A percentile compares a stretch with the other conserved stretches of the same genome.
phyloP scores from a whole-genome alignment of 1,139 yeast genomes.

The Saccharomyces hybrid region DNA sequence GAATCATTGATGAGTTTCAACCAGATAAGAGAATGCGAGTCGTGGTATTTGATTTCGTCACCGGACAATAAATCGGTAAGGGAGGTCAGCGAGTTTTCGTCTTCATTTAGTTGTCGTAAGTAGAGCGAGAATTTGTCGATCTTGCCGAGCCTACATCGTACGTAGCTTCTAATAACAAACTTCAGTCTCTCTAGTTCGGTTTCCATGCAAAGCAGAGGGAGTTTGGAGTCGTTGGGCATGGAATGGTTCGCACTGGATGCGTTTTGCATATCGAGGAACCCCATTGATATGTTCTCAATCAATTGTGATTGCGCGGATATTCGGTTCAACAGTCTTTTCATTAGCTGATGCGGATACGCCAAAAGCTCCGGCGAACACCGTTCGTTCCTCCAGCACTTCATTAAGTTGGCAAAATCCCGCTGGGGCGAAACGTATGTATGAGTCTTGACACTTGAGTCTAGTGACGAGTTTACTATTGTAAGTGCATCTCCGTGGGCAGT shows the following conservation, averaged over 20 bases:
- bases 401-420: constrained; percentile 38
- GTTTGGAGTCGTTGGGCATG: constrained; percentile 48
- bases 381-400: constrained; percentile 75
- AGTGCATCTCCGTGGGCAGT: neutral
- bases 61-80: constrained; percentile 37
- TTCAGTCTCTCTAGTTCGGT: constrained; percentile 85
- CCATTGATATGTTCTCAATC: constrained; percentile 53
- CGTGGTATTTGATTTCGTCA: constrained; percentile 59
- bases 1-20: constrained; percentile 59
- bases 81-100: constrained; percentile 8
- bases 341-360: constrained; percentile 54
- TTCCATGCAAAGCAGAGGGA: constrained; percentile 76
- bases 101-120: constrained; percentile 33
- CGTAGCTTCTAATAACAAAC: constrained; percentile 67
- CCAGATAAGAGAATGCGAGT: constrained; percentile 54
- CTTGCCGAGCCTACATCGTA: constrained; percentile 67
- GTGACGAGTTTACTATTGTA: constrained; percentile 13
- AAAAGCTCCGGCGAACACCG: constrained; percentile 77
- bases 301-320: constrained; percentile 65
- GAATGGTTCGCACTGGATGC: constrained; percentile 10
- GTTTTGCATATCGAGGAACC: constrained; percentile 29
- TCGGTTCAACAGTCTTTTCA: constrained; percentile 50
- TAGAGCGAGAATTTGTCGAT: constrained; percentile 61
- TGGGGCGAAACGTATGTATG: constrained; percentile 12
- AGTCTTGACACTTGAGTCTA: neutral